Evolutionary conservation across 169 alveolate species (phyloP).

Genomic region (Fabrea salina): DNA sequence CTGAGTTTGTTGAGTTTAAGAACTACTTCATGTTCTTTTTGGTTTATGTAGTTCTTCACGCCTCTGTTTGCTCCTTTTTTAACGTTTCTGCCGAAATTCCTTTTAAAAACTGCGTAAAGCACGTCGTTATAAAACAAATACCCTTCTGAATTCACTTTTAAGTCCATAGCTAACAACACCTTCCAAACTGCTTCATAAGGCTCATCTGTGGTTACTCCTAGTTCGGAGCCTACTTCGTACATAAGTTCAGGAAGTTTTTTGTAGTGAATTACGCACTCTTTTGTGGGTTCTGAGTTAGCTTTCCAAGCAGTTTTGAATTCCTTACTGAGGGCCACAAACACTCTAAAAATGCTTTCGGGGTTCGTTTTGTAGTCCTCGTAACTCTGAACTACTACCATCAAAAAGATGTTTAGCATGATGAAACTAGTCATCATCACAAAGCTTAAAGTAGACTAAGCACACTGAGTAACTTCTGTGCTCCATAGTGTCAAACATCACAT

Average conservation of each 20-base stretch:
- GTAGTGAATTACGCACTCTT: neutral
- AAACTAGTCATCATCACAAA: slow-evolving; percentile 6
- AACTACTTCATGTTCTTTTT: no score
- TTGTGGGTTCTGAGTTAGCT: neutral
- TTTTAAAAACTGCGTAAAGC: slow-evolving; percentile 11
- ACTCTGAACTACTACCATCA: slow-evolving; percentile 17
- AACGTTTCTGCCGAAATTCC: neutral
- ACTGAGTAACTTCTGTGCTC: neutral
- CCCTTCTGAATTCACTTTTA: neutral
- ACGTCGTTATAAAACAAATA: slow-evolving; percentile 22
- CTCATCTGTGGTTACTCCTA: neutral
- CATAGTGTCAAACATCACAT: slow-evolving; percentile 40
- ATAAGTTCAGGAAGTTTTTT: neutral
- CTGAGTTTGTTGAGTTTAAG: no score
- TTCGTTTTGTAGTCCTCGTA: slow-evolving; percentile 17
- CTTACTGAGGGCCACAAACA: neutral
- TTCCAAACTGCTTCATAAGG: neutral
- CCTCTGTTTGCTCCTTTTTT: no score
- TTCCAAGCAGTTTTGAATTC: slow-evolving; percentile 25
- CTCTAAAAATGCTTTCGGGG: neutral
- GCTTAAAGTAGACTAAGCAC: neutral
- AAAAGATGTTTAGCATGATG: slow-evolving; percentile 27
- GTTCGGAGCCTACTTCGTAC: neutral
- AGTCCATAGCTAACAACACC: neutral
- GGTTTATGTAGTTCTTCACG: no score